Evolutionary conservation across 345 rosid species (phyloP).

Genomic region (Cardamine chenopodiifolia): DNA sequence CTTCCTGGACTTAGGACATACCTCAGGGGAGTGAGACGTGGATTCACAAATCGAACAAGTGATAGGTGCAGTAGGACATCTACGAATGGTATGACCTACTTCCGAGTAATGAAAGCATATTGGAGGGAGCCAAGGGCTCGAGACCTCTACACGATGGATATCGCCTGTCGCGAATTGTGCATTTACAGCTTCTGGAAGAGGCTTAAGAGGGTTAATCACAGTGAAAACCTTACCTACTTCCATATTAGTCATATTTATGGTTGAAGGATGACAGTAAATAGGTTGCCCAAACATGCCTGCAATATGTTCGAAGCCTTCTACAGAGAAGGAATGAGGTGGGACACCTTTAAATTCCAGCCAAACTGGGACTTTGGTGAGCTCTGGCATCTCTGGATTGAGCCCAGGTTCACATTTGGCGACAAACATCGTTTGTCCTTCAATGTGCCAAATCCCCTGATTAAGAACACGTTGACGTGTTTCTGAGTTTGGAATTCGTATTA

Average conservation of each 20-base stretch:
- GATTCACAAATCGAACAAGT: no score
- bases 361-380: background rate
- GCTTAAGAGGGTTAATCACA: background rate
- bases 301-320: accelerated
- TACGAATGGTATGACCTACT: no score
- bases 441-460: background rate
- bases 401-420: background rate
- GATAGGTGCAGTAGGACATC: no score
- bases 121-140: no score
- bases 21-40: no score
- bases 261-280: background rate
- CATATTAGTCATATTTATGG: background rate
- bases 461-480: accelerated
- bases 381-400: accelerated
- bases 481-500: background rate
- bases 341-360: background rate
- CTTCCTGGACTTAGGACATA: no score
- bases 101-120: no score
- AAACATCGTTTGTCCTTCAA: background rate
- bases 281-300: background rate
- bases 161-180: background rate
- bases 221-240: background rate
- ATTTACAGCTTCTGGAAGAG: accelerated
- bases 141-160: no score
- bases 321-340: background rate